Conservation (phyloP, 768 basidiomycete species). For the Mycena capillaripes region DNA sequence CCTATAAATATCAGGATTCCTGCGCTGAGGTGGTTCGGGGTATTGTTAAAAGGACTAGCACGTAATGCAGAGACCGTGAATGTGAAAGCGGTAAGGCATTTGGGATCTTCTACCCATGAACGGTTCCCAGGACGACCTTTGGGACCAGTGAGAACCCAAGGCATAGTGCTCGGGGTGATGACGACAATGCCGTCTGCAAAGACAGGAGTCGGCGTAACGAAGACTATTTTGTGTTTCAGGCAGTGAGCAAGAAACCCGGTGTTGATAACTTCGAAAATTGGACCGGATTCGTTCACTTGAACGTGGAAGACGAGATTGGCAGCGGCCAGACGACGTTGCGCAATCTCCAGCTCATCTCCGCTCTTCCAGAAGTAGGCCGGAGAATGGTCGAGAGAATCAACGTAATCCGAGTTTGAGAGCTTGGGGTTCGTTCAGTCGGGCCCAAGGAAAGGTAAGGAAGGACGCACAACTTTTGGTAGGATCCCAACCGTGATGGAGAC, state of each 20-base stretch:
- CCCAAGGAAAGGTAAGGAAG: background rate
- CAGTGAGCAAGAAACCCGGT: background rate
- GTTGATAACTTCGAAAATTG: background rate
- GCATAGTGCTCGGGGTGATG: background rate
- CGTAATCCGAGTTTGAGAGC: background rate
- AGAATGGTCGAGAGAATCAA: slow-evolving; percentile 1
- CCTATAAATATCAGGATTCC: background rate
- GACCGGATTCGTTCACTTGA: background rate
- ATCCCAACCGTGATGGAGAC: background rate
- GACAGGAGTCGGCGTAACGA: background rate
- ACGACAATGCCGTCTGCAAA: background rate
- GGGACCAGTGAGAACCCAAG: background rate
- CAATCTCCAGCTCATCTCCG: background rate
- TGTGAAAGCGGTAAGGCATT: slow-evolving; percentile 1
- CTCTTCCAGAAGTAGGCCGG: background rate
- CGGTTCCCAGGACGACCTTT: background rate
- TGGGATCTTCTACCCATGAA: slow-evolving; percentile 4
- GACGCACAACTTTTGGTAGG: slow-evolving; percentile 1
- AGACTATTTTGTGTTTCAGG: background rate
- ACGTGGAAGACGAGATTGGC: slow-evolving; percentile 1
- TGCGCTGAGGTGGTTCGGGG: background rate
- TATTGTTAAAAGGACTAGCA: background rate
- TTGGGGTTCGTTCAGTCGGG: background rate
- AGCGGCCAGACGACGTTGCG: background rate
- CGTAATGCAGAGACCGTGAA: background rate